Evolutionary conservation across 345 rosid genomes (phyloP), one percentile per base, ranked within the genome.

Genomic region (Abelmoschus esculentus): DNA sequence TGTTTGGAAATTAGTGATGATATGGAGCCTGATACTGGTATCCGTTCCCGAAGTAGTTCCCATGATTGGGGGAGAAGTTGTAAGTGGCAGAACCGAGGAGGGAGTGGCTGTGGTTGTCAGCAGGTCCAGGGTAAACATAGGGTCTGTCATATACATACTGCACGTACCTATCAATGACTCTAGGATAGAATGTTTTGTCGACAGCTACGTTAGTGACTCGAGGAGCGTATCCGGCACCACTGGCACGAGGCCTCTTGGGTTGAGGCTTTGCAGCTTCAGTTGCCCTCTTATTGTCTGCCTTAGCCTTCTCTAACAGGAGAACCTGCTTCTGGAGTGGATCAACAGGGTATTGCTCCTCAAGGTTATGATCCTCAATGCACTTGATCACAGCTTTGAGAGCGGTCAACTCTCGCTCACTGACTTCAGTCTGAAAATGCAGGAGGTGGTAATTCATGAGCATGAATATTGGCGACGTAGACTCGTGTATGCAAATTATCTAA

Each of bases 341-440:
- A 17, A 72, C 72, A 14, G 92, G 90, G 77, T 83, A 96, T 69
- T 82, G 93, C 77, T 81, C 96, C 84, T 92, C 97, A 18, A 96
- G 91, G 80, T 76, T 90, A 72, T 89, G 97, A 79, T 96, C 99
- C 73, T 96, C 98, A n/a, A 96, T 80, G 86, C 99, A 90, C 79
- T 90, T 96, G 59, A 90, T 83, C 71, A 90, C 92, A 6, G 90
- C 83, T 75, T 90, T 96, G 3, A 92, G 87, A 17, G 95, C 90
- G 72, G 87, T 61, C 71, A 89, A 88, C 86, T 96, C 99, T 46
- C 91, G 77, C 60, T 96, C 99, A 70, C 73, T 87, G 75, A 87
- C 89, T 68, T 96, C 98, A 72, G 79, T 81, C 99, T 92, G 83
- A 49, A 54, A 46, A 17, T 29, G 46, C 61, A 75, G 40, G 42